Percentiles rank a stretch among this genome's conserved stretches.
phyloP scores from a whole-genome alignment of 139 green algal species.

The Tetradesmus lagerheimii region DNA sequence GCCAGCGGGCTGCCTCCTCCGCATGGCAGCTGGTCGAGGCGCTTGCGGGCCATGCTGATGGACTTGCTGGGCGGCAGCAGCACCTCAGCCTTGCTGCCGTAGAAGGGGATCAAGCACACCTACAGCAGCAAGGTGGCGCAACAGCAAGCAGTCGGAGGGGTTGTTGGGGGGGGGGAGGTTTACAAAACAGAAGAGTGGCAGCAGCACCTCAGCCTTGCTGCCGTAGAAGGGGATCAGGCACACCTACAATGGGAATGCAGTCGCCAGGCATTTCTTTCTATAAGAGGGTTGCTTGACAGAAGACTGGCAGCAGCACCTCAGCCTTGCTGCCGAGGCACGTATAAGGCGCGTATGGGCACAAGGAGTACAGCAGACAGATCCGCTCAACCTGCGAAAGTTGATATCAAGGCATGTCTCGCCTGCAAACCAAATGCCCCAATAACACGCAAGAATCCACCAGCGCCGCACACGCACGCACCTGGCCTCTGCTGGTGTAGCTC shows the following conservation, averaged over 20 bases:
- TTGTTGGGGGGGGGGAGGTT: background rate
- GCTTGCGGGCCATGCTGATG: conserved; percentile 96
- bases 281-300: no score
- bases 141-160: background rate
- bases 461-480: conserved; percentile 54
- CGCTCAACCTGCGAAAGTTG: no score
- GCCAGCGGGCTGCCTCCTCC: conserved; percentile 97
- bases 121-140: conserved; percentile 1
- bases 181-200: conserved; percentile 97
- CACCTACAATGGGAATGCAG: conserved; percentile 64
- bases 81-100: conserved; percentile 97
- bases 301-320: no score
- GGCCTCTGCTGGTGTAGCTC: conserved; percentile 94
- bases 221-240: conserved; percentile 98
- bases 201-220: conserved; percentile 97
- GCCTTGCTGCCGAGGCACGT: no score
- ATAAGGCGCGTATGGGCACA: no score
- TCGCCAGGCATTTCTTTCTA: no score
- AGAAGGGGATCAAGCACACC: conserved; percentile 98
- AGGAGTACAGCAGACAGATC: no score
- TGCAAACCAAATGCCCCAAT: background rate
- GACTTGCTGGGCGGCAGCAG: conserved; percentile 98
- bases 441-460: background rate
- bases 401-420: no score
- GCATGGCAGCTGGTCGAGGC: conserved; percentile 96